phyloP scores from a whole-genome alignment of 2,329 filamentous ascomycete genomes.

The Xylaria sp. region DNA sequence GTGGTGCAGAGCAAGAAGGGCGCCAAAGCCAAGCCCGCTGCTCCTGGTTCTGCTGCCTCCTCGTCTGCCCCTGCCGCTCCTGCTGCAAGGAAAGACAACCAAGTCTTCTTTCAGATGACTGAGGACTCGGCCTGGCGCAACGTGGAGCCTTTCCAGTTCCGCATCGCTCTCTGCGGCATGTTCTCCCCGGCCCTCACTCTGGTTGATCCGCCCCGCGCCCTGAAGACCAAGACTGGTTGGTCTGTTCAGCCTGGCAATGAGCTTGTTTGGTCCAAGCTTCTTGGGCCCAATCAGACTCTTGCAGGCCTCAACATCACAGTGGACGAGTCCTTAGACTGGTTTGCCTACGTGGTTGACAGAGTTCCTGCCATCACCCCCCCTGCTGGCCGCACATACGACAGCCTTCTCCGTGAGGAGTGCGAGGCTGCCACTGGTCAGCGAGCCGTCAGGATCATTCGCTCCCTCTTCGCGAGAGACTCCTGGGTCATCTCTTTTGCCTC shows the following conservation, averaged over 20 bases:
- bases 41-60: no score
- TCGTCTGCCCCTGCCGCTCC: neutral
- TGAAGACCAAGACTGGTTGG: neutral
- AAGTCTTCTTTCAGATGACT: neutral
- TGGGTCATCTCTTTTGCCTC: neutral
- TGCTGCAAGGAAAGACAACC: neutral
- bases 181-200: neutral
- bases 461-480: no score
- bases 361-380: neutral
- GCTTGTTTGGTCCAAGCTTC: neutral
- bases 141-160: neutral
- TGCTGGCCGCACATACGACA: no score
- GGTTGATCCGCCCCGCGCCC: neutral
- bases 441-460: neutral
- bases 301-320: no score
- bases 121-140: neutral
- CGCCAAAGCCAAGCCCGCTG: no score
- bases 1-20: no score
- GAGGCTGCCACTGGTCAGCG: neutral
- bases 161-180: neutral
- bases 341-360: neutral
- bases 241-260: neutral
- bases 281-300: neutral
- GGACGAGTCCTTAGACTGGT: neutral
- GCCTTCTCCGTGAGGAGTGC: no score